Evolutionary conservation across 305 asterid species (phyloP), one percentile per base, ranked within the genome.

Genomic region (Fraxinus paxiana): DNA sequence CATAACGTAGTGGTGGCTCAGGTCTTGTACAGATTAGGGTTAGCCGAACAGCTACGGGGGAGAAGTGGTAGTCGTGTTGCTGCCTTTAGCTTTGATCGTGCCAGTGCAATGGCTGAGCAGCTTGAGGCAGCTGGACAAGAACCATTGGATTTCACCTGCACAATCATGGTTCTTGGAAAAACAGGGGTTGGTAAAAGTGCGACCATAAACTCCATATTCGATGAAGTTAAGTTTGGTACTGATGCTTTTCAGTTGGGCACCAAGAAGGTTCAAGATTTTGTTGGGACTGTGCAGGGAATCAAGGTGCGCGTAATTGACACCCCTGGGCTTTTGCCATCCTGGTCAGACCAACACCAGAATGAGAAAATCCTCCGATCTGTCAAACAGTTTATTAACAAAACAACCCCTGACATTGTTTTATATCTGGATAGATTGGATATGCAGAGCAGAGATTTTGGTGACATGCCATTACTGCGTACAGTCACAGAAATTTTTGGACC

Each of bases 131-230:
- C 97, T 80, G 97, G 95, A 22, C 97, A 92, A 81, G 97, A 92
- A 51, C 97, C 94, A 73, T 86, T 96, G 85, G 95, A 96, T 88
- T 94, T 96, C 82, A 92, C 98, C 37, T 96, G 99, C 86, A 96
- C 99, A 20, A 94, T 96, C 74, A 96, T 96, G 99, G 98, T 96
- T 84, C 90, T 96, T 51, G 99, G 99, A 63, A 96, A 94, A 89
- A 87, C 99, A 8, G 98, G 99, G 75, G 99, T 96, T 56, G 99
- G 99, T 34, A 96, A 96, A 88, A 94, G 99, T 88, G 98, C 99
- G 46, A 96, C 99, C 73, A 92, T 96, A 81, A 94, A 96, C 86
- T 96, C 99, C 81, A 93, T 96, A 75, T 96, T 96, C 78, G 98
- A 96, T 56, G 96, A 96, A 83, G 89, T 80, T 74, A 94, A 87